Evolutionary conservation across 2,329 filamentous ascomycete species (phyloP).

Genomic region (Nannizzia gypsea): DNA sequence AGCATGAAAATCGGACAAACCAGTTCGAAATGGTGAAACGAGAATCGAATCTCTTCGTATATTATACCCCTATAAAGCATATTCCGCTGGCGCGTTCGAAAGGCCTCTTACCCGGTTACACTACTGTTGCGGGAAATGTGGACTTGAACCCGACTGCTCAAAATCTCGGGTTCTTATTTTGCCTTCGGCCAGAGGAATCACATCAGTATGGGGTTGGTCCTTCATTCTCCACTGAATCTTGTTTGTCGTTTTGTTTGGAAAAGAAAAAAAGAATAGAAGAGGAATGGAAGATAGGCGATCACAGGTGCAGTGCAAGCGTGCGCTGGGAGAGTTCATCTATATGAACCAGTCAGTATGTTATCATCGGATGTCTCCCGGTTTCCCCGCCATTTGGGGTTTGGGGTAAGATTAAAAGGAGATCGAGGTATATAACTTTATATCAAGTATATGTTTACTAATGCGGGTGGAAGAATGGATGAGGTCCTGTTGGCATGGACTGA

Average conservation of each 20-base stretch:
- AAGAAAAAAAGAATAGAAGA: not conserved
- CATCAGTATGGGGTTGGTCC: not conserved
- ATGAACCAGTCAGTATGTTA: not conserved
- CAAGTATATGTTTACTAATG: not conserved
- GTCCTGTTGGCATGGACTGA: not conserved
- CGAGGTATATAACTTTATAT: not conserved
- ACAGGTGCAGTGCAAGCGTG: not conserved
- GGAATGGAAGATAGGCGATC: not conserved
- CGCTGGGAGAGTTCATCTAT: constrained; percentile 1
- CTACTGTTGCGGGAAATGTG: not conserved
- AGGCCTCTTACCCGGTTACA: not conserved
- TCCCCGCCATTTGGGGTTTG: not conserved
- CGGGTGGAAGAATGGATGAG: not conserved
- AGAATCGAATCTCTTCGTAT: not conserved
- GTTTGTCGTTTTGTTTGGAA: not conserved
- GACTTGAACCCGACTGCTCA: not conserved
- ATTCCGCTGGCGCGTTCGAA: not conserved
- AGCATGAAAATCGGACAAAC: not conserved
- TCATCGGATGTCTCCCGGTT: not conserved
- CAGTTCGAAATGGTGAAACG: not conserved
- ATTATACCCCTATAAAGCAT: not conserved
- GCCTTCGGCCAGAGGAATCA: not conserved
- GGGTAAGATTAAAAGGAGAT: not conserved
- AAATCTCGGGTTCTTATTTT: not conserved
- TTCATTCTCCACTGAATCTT: not conserved